phyloP scores from a whole-genome alignment of 2,329 filamentous ascomycete genomes.

The Aspergillus ustus region DNA sequence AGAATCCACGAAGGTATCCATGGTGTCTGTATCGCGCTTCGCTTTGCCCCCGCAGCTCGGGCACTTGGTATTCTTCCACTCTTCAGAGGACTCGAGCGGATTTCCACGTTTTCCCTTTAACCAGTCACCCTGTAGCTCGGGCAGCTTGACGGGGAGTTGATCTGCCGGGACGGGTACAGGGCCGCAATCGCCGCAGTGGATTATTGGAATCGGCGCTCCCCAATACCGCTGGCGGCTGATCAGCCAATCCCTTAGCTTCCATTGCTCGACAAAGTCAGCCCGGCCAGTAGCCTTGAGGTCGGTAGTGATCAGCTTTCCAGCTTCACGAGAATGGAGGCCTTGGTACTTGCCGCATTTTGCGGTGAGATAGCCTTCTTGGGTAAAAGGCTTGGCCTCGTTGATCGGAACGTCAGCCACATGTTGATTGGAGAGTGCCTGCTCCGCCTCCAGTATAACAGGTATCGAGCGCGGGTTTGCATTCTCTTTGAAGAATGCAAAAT shows the following conservation, averaged over 20 bases:
- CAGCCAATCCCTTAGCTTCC: conserved; percentile 86
- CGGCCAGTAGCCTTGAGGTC: conserved; percentile 55
- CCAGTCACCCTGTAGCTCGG: conserved; percentile 71
- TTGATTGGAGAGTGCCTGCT: conserved; percentile 32
- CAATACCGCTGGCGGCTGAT: conserved; percentile 92
- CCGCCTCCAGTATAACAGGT: conserved; percentile 61
- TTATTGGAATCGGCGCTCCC: conserved; percentile 87
- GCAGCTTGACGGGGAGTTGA: conserved; percentile 77
- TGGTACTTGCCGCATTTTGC: conserved; percentile 67
- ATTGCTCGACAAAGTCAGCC: conserved; percentile 70
- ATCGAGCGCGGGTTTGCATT: conserved; percentile 67
- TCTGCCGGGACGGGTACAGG: conserved; percentile 76
- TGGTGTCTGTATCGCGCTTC: conserved; percentile 86
- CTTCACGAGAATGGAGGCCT: conserved; percentile 66
- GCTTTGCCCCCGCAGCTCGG: conserved; percentile 71
- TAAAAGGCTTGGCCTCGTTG: conserved; percentile 60
- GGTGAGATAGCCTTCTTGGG: conserved; percentile 70
- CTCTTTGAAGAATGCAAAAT: conserved; percentile 78
- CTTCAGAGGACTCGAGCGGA: conserved; percentile 70
- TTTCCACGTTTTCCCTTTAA: conserved; percentile 73
- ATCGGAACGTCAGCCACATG: conserved; percentile 28
- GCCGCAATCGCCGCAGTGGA: conserved; percentile 79
- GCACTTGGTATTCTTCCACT: conserved; percentile 77
- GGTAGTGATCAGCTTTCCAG: conserved; percentile 63
- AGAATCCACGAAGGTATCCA: conserved; percentile 96